phyloP scores from a whole-genome alignment of 805 yeast genomes.

The Clavispora fructus region DNA sequence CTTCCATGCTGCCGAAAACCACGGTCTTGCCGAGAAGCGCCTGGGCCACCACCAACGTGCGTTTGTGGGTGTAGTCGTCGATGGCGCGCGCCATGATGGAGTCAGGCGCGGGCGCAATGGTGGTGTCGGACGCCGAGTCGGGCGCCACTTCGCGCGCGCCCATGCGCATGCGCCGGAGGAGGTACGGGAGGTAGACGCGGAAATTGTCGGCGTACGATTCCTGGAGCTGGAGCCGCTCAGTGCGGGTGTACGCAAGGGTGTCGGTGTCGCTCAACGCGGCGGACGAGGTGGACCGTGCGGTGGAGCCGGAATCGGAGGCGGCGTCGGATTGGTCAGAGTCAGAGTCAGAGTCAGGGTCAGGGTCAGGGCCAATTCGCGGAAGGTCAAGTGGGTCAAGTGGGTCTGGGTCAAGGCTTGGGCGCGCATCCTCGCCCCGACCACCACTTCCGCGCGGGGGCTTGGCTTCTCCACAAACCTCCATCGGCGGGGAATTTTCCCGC shows the following conservation, averaged over 20 bases:
- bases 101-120: slow-evolving; percentile 5
- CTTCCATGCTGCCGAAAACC: slow-evolving; percentile 26
- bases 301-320: background rate
- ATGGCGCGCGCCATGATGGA: slow-evolving; percentile 18
- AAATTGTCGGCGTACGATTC: slow-evolving; percentile 33
- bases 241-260: slow-evolving; percentile 23
- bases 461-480: too few relatives aligned
- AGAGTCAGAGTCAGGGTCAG: too few relatives aligned
- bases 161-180: slow-evolving; percentile 27
- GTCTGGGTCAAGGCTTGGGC: too few relatives aligned
- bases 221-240: slow-evolving; percentile 30
- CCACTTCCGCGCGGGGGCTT: too few relatives aligned
- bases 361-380: too few relatives aligned
- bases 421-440: too few relatives aligned
- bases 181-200: slow-evolving; percentile 32
- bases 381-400: too few relatives aligned
- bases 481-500: too few relatives aligned
- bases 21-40: slow-evolving; percentile 26
- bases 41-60: slow-evolving; percentile 26
- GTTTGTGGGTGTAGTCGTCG: slow-evolving; percentile 21
- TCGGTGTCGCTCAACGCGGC: slow-evolving; percentile 32
- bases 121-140: slow-evolving; percentile 9
- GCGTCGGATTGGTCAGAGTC: background rate
- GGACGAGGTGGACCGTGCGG: slow-evolving; percentile 4
- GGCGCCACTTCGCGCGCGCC: slow-evolving; percentile 3